Base-by-base conservation (phyloP, 2,329 filamentous ascomycete genomes). In the Bisporella sp. region DNA sequence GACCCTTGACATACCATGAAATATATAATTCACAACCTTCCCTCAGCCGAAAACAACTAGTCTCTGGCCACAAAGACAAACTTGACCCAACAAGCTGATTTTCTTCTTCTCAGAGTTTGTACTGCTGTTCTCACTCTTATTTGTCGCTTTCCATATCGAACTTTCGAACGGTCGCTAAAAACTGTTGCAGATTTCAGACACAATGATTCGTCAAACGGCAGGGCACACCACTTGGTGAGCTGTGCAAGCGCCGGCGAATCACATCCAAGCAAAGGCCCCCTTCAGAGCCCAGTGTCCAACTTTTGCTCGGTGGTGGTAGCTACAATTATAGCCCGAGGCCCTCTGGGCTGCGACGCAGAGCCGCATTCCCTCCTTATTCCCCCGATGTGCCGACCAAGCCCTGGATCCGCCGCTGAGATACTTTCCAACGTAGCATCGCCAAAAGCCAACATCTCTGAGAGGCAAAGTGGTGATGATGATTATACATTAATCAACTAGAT, bases 111-210 rank as follows among this genome's bases (percentile, higher is more conserved):
- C 21, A 21, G 21, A 21, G 21, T 21, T 35, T 31, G 43, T 31
- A 46, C 45, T 45, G 42, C 47, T 41, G 21, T 28, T 7, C 31
- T 37, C 12, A 43, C 6, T 7, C 30, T 45, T 21, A 21, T 37
- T 39, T 11, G 44, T 31, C 6, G 32, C 44, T 32, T n/a, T 52
- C 48, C 32, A 51, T 45, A 48, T 54, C 42, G 45, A 57, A 56
- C 47, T 55, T 55, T 57, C 48, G 46, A 57, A 53, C 37, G 32
- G 48, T 60, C 57, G 58, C 59, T 61, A 46, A 62, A 59, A 46
- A 32, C 45, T 56, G 21, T 39, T 57, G 54, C 57, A 60, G 52
- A 52, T 50, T 44, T 51, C 41, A n/a, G 33, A 35, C 45, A 43
- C 46, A 32, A 30, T 60, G 58, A 61, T 62, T 62, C 54, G 58